These are phyloP conservation scores for Penicillium mononematosum DNA, from an alignment of 495 filamentous ascomycete genomes.

Conservation along the genomic window DNA sequence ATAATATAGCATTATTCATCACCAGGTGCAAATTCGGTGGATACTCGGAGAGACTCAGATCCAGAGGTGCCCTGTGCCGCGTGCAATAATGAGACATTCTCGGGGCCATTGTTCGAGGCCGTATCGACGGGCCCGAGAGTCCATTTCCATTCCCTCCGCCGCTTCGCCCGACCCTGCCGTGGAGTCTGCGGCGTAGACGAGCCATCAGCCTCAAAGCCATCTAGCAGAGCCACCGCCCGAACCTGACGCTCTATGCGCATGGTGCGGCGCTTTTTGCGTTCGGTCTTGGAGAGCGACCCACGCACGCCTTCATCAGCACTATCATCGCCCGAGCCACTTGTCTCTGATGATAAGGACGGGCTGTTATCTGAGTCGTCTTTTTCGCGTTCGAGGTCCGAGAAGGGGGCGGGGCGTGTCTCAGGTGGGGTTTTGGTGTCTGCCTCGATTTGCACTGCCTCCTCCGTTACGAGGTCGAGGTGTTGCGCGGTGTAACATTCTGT, in stretches of 20 bases:
- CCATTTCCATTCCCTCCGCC: conserved; percentile 57
- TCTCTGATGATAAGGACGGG: conserved; percentile 32
- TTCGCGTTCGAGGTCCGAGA: conserved; percentile 39
- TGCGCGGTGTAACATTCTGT: conserved; percentile 51
- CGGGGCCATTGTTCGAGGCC: conserved; percentile 1
- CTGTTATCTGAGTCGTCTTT: conserved; percentile 43
- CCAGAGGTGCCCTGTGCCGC: background rate
- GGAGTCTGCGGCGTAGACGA: conserved; percentile 50
- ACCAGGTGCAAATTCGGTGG: background rate
- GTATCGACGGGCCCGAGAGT: conserved; percentile 47
- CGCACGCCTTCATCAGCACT: conserved; percentile 18
- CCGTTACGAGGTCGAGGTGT: conserved; percentile 36
- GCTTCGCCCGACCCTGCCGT: conserved; percentile 48
- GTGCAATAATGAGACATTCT: conserved; percentile 3
- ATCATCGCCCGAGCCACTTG: conserved; percentile 47
- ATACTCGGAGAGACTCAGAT: background rate
- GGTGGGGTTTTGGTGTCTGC: conserved; percentile 13
- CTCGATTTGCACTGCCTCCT: conserved; percentile 13
- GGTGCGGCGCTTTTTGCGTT: conserved; percentile 43
- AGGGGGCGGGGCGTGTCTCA: conserved; percentile 3
- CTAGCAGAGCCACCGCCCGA: conserved; percentile 42
- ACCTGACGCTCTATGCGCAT: conserved; percentile 41
- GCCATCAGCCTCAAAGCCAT: conserved; percentile 35
- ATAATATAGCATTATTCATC: background rate
- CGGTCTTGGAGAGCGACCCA: conserved; percentile 19